These are phyloP conservation scores for Magnusiomyces sp. DNA, from an alignment of 1,139 yeast genomes.

Conservation along the genomic window DNA sequence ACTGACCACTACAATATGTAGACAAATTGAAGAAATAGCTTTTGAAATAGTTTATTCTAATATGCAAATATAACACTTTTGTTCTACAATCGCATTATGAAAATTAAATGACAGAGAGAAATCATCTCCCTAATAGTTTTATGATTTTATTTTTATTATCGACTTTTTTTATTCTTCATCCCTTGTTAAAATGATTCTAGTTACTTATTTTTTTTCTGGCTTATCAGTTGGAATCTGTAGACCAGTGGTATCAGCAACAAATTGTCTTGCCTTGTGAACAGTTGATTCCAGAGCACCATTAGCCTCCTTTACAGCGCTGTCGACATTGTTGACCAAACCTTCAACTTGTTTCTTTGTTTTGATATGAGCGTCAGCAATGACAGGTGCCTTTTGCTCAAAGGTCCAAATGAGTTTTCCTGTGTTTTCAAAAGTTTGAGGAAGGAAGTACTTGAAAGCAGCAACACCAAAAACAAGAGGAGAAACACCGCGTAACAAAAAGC, in stretches of 20 bases:
- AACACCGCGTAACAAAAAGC: conserved; percentile 46
- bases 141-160: not conserved
- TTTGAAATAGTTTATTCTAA: too few species aligned
- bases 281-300: conserved; percentile 33
- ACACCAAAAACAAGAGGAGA: conserved; percentile 63
- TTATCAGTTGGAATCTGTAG: conserved; percentile 52
- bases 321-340: conserved; percentile 39
- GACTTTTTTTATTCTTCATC: not conserved
- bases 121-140: not conserved
- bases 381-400: conserved; percentile 61
- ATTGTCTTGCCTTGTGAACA: conserved; percentile 39
- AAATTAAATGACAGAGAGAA: too few species aligned
- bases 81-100: too few species aligned
- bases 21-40: too few species aligned
- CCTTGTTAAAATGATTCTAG: not conserved
- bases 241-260: conserved; percentile 57
- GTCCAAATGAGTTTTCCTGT: conserved; percentile 55
- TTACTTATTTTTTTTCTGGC: conserved; percentile 14
- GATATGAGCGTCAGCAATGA: conserved; percentile 57
- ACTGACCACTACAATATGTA: too few species aligned
- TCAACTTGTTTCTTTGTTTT: conserved; percentile 41
- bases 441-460: conserved; percentile 60
- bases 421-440: conserved; percentile 71
- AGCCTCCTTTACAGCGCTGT: conserved; percentile 33
- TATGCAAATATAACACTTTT: too few species aligned